These are phyloP conservation scores for Heliamphora exappendiculata DNA, from an alignment of 148 eudicot species.

Conservation along the genomic window DNA sequence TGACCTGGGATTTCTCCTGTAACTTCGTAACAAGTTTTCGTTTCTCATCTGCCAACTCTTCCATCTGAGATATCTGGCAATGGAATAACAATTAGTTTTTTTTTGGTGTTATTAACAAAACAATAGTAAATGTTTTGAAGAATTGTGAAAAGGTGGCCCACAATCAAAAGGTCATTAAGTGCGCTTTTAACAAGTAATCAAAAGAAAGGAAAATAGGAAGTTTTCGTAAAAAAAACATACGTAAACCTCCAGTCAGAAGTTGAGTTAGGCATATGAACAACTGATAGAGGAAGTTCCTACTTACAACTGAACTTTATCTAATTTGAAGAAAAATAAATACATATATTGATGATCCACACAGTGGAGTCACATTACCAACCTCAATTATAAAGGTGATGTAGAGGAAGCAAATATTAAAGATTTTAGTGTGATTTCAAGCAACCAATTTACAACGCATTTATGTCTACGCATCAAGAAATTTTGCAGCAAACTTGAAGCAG, in stretches of 20 bases:
- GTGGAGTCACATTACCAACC: background rate
- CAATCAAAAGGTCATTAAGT: background rate
- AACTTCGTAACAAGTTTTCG: slow-evolving; percentile 42
- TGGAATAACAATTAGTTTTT: slow-evolving; percentile 3
- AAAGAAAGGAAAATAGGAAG: background rate
- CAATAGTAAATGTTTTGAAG: background rate
- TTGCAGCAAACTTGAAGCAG: too few relatives aligned
- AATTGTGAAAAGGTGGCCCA: too few relatives aligned
- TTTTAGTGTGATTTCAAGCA: too few relatives aligned
- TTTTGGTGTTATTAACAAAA: slow-evolving; percentile 4
- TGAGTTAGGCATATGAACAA: slow-evolving; percentile 1
- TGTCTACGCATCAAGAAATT: too few relatives aligned
- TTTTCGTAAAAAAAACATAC: background rate
- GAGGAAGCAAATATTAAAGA: background rate
- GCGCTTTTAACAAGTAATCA: background rate
- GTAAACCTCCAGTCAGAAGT: background rate
- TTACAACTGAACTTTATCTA: background rate
- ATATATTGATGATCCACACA: background rate
- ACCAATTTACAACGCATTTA: too few relatives aligned
- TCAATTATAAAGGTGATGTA: background rate
- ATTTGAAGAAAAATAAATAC: background rate
- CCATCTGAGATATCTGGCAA: slow-evolving; percentile 54
- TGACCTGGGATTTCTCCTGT: slow-evolving; percentile 61
- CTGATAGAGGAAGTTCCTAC: background rate
- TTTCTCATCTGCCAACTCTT: slow-evolving; percentile 55